phyloP scores from a whole-genome alignment of 164 flowering plant species.

The Buxus sempervirens region DNA sequence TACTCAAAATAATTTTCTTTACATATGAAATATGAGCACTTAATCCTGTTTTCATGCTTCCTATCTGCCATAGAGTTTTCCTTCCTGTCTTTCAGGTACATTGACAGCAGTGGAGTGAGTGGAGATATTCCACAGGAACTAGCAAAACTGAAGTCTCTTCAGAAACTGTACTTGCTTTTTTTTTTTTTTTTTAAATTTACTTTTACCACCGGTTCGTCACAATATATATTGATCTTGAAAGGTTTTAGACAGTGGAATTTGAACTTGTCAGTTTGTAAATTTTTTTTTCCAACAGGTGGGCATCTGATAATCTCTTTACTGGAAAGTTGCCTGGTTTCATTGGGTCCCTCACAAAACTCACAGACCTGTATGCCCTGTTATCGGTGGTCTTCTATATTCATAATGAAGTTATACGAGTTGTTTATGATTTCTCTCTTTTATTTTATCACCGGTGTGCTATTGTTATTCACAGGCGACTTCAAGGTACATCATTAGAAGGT shows the following conservation, averaged over 20 bases:
- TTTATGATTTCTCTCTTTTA: neutral
- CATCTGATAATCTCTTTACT: conserved; percentile 50
- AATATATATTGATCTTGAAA: neutral
- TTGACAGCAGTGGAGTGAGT: conserved; percentile 50
- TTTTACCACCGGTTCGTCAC: neutral
- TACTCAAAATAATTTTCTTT: too few relatives aligned
- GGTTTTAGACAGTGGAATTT: neutral
- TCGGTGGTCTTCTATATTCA: neutral
- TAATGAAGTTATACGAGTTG: neutral
- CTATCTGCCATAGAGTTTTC: neutral
- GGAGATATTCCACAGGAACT: conserved; percentile 48
- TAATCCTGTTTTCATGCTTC: neutral
- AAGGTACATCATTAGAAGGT: conserved; percentile 45
- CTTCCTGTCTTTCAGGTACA: conserved; percentile 31
- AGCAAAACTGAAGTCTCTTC: conserved; percentile 40
- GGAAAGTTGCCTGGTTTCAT: conserved; percentile 47
- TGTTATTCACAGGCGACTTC: conserved; percentile 31
- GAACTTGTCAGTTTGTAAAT: neutral
- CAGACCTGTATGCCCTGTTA: conserved; percentile 29
- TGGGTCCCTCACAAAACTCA: conserved; percentile 38
- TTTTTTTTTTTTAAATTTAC: too few relatives aligned
- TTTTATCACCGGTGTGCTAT: neutral
- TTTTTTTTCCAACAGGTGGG: conserved; percentile 36
- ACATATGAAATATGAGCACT: too few relatives aligned
- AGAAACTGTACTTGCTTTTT: conserved; percentile 30